These are phyloP conservation scores for Roridomyces roridus DNA, from an alignment of 768 basidiomycete genomes.

Conservation along the genomic window DNA sequence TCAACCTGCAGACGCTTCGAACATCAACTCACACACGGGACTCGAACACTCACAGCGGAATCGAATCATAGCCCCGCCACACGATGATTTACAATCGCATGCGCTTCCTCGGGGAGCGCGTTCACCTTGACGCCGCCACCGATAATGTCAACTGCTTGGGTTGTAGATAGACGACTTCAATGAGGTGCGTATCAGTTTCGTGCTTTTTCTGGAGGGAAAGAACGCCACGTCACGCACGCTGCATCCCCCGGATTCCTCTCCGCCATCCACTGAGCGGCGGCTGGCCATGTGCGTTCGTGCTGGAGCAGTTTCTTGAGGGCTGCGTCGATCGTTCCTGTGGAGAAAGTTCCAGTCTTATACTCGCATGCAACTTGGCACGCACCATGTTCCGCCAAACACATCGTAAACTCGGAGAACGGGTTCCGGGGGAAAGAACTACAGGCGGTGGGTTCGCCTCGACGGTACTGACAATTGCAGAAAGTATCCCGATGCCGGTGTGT, in stretches of 20 bases:
- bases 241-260: neutral
- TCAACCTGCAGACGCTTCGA: neutral
- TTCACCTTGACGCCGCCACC: slow-evolving; percentile 53
- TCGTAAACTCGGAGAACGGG: slow-evolving; percentile 7
- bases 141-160: slow-evolving; percentile 61
- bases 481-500: slow-evolving; percentile 65
- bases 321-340: slow-evolving; percentile 11
- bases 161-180: slow-evolving; percentile 51
- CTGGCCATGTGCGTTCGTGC: slow-evolving; percentile 15
- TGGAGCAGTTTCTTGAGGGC: neutral
- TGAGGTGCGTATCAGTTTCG: too few relatives aligned
- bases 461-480: slow-evolving; percentile 53
- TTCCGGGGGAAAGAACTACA: slow-evolving; percentile 31
- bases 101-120: slow-evolving; percentile 34
- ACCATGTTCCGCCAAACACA: slow-evolving; percentile 12
- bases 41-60: neutral
- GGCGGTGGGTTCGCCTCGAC: slow-evolving; percentile 50
- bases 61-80: slow-evolving; percentile 37
- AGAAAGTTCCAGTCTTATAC: too few relatives aligned
- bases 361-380: neutral
- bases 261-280: slow-evolving; percentile 2
- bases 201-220: slow-evolving; percentile 3
- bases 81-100: slow-evolving; percentile 48
- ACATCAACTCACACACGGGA: too few relatives aligned
- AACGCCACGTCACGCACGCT: slow-evolving; percentile 31